Evolutionary conservation across 345 rosid genomes (phyloP).

Genomic region (Orychophragmus violaceus): DNA sequence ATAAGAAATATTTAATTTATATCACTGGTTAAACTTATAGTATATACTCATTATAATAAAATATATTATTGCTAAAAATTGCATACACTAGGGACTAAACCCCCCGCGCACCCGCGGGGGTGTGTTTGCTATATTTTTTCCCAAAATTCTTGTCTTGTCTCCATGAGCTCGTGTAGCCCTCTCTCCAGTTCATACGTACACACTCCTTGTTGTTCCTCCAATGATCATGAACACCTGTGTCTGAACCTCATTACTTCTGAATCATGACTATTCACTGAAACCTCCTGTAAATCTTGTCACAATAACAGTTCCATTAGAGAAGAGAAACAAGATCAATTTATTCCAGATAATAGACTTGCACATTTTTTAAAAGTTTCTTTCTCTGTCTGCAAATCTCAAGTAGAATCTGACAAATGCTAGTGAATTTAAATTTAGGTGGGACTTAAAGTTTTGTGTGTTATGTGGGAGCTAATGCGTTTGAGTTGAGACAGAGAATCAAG

Average conservation of each 20-base stretch:
- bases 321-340: background rate
- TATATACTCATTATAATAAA: too few species aligned
- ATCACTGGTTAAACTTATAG: too few species aligned
- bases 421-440: background rate
- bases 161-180: conserved; percentile 54
- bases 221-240: background rate
- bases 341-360: background rate
- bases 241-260: background rate
- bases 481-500: background rate
- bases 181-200: conserved; percentile 59
- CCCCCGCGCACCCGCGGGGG: too few species aligned
- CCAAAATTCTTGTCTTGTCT: conserved; percentile 53
- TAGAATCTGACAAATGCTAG: background rate
- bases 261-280: background rate
- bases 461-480: background rate
- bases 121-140: too few species aligned
- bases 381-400: background rate
- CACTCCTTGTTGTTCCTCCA: conserved; percentile 29
- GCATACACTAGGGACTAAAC: too few species aligned
- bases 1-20: too few species aligned
- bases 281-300: background rate
- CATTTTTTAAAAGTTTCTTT: background rate
- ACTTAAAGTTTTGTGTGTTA: background rate
- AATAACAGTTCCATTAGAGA: background rate
- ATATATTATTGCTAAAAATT: too few species aligned